Conservation (phyloP, 2,329 filamentous ascomycete genomes). For the Ramularia endophylla region DNA sequence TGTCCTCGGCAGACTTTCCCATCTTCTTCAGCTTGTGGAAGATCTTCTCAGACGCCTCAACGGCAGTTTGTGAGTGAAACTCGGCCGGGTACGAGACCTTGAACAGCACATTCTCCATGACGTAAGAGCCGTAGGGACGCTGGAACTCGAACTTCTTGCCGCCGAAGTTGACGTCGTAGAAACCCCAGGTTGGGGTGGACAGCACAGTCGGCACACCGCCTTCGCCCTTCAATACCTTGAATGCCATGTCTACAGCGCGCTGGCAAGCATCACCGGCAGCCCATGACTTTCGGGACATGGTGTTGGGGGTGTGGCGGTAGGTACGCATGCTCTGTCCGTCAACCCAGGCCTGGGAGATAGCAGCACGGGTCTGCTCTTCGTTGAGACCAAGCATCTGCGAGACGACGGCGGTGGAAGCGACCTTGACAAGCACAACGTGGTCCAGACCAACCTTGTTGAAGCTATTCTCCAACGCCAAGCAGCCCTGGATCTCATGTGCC, state of each 20-base stretch:
- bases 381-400: slow-evolving; percentile 88
- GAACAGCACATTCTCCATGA: slow-evolving; percentile 99
- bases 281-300: slow-evolving; percentile 99
- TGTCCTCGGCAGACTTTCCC: slow-evolving; percentile 89
- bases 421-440: slow-evolving; percentile 97
- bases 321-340: slow-evolving; percentile 94
- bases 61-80: slow-evolving; percentile 98
- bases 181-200: slow-evolving; percentile 90
- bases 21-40: slow-evolving; percentile 72
- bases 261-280: slow-evolving; percentile 97
- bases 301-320: slow-evolving; percentile 96
- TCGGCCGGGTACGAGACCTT: slow-evolving; percentile 99
- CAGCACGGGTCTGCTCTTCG: slow-evolving; percentile 88
- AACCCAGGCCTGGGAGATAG: slow-evolving; percentile 94
- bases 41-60: slow-evolving; percentile 88
- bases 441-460: slow-evolving; percentile 98
- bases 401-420: slow-evolving; percentile 88
- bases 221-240: slow-evolving; percentile 97
- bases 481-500: slow-evolving; percentile 98
- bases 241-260: slow-evolving; percentile 91
- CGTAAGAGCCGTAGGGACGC: slow-evolving; percentile 92
- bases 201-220: slow-evolving; percentile 86
- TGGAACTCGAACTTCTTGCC: slow-evolving; percentile 96
- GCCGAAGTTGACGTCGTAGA: slow-evolving; percentile 98
- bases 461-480: slow-evolving; percentile 92